Evolutionary conservation across 1,284 basidiomycete species (phyloP), one percentile per base, ranked within the genome.

Genomic region (Lignosus rhinocerotis): DNA sequence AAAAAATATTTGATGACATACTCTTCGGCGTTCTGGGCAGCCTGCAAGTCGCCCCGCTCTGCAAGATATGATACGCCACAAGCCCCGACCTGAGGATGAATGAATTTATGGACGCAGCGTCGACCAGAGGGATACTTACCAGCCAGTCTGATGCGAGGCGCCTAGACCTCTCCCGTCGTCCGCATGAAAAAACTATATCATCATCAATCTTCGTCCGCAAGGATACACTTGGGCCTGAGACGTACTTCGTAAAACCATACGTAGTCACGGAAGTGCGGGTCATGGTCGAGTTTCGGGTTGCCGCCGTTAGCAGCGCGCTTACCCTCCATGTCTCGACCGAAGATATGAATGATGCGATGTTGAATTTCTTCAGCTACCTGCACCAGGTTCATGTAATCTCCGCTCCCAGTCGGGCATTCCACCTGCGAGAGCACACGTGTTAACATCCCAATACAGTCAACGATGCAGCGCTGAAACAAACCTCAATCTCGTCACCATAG

Each of bases 211-310:
- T 10, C 10, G 8, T 16, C 33, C 25, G 36, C 12, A 9, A 9
- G n/a, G n/a, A 0, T 1, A 6, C 12, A 32, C 17, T n/a, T 58
- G 1, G 2, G 11, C 41, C 52, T 25, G 25, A n/a, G 38, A 63
- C 80, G 58, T 60, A 92, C 92, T 76, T 96, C 96, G 73, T 95
- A 91, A 80, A 98, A 98, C 82, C 89, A 93, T 44, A 97, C 87
- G 71, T 98, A 96, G 73, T 98, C 94, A 47, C 93, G 83, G 84
- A 98, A 98, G 77, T 98, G 83, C n/a, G 95, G 94, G 73, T 98
- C 96, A 59, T 83, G 80, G 75, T 98, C 92, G 63, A 98, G 77
- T 74, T 91, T 93, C 30, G 85, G 80, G 69, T 91, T 90, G 14
- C 94, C 94, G 30, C 94, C 96, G 71, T 99, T 98, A 48, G 90